phyloP scores from a whole-genome alignment of 208 protist species.

The Crithidia mellificae region DNA sequence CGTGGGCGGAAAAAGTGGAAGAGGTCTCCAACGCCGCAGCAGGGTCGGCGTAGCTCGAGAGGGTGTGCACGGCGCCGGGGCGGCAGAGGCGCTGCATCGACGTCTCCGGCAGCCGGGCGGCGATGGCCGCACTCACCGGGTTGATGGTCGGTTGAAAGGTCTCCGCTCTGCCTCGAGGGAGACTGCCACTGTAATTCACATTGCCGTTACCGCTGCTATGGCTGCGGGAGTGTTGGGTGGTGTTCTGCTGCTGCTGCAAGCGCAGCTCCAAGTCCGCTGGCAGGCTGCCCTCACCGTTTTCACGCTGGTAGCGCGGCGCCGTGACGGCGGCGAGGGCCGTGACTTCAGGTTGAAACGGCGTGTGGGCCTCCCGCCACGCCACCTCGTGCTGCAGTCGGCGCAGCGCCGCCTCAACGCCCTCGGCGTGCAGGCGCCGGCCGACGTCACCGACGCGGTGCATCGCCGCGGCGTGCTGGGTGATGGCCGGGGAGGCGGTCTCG shows the following conservation, averaged over 20 bases:
- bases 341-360: slow-evolving; percentile 55
- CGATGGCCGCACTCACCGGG: slow-evolving; percentile 73
- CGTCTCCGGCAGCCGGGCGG: slow-evolving; percentile 48
- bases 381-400: slow-evolving; percentile 46
- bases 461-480: slow-evolving; percentile 60
- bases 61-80: slow-evolving; percentile 22
- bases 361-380: slow-evolving; percentile 15
- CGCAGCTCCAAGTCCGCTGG: neutral
- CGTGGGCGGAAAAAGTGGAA: neutral
- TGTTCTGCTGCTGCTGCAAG: too few species aligned
- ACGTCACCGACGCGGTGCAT: slow-evolving; percentile 49
- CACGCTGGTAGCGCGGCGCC: slow-evolving; percentile 33
- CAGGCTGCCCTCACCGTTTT: neutral
- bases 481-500: slow-evolving; percentile 19
- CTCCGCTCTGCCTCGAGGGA: too few species aligned
- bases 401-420: slow-evolving; percentile 43
- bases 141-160: slow-evolving; percentile 62
- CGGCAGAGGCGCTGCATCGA: slow-evolving; percentile 53
- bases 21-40: neutral
- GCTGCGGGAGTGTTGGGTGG: neutral
- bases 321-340: slow-evolving; percentile 39
- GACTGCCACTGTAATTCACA: too few species aligned
- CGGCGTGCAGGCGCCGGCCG: slow-evolving; percentile 54
- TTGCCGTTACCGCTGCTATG: neutral
- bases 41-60: slow-evolving; percentile 28